Conservation (phyloP, 495 filamentous ascomycete genomes). For the Podospora pseudocomata region DNA sequence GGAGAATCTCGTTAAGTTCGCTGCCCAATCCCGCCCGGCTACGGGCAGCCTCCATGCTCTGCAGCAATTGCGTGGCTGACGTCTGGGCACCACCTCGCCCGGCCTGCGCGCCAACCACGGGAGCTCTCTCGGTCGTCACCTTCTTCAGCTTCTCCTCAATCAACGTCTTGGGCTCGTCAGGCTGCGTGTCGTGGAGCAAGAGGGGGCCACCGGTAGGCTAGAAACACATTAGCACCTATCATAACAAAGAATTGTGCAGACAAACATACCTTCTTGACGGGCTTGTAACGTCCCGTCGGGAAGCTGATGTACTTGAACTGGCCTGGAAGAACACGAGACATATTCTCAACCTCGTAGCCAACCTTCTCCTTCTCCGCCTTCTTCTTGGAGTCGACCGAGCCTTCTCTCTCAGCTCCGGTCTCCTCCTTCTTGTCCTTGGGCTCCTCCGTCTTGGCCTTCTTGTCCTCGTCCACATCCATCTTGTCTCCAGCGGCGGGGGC, state of each 20-base stretch:
- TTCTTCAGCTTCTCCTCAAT: conserved; percentile 87
- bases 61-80: conserved; percentile 9
- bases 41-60: conserved; percentile 15
- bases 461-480: conserved; percentile 85
- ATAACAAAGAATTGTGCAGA: conserved; percentile 12
- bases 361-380: conserved; percentile 94
- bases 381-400: conserved; percentile 60
- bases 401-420: conserved; percentile 53
- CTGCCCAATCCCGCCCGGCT: conserved; percentile 1
- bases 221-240: conserved; percentile 40
- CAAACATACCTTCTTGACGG: conserved; percentile 82
- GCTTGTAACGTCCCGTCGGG: conserved; percentile 80
- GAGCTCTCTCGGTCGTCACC: conserved; percentile 61
- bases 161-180: conserved; percentile 69
- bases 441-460: conserved; percentile 57
- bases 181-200: conserved; percentile 79
- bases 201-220: conserved; percentile 93
- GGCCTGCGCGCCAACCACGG: conserved; percentile 37
- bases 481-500: conserved; percentile 61
- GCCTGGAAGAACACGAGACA: conserved; percentile 87
- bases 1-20: conserved; percentile 6
- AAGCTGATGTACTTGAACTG: conserved; percentile 96
- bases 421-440: conserved; percentile 59
- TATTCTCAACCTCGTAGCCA: conserved; percentile 93
- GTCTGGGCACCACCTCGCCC: conserved; percentile 19